A percentile compares a stretch with the other conserved stretches of the same genome.
Evolutionary conservation across 2,329 filamentous ascomycete species (phyloP).

Genomic region (Curvularia sp.): DNA sequence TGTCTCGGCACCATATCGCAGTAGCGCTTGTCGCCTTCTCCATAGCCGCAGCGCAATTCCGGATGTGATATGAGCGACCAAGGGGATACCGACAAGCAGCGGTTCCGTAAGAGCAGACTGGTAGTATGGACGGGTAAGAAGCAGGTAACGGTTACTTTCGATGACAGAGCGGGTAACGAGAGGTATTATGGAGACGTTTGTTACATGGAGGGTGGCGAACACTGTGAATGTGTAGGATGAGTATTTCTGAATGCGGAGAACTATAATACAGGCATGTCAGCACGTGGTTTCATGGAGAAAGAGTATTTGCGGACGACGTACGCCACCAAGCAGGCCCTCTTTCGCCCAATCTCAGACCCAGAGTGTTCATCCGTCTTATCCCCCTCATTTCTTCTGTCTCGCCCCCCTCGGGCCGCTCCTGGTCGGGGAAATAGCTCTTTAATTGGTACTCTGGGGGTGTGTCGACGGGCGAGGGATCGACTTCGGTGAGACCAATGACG

Average conservation of each 20-base stretch:
- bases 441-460: conserved; percentile 57
- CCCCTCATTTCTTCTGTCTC: conserved; percentile 20
- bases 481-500: conserved; percentile 71
- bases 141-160: conserved; percentile 80
- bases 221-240: conserved; percentile 71
- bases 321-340: conserved; percentile 78
- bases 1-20: conserved; percentile 76
- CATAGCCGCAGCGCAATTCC: conserved; percentile 80
- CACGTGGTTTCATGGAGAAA: neutral
- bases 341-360: conserved; percentile 65
- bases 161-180: conserved; percentile 59
- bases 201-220: conserved; percentile 53
- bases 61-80: conserved; percentile 76
- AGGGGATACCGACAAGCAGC: conserved; percentile 76
- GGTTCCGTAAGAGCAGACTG: conserved; percentile 80
- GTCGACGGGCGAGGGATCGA: conserved; percentile 84
- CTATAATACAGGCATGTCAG: conserved; percentile 51
- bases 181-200: conserved; percentile 56
- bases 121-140: conserved; percentile 91
- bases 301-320: conserved; percentile 52
- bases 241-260: conserved; percentile 82
- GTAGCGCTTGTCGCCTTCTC: conserved; percentile 72
- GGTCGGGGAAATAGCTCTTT: conserved; percentile 54
- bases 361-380: conserved; percentile 39
- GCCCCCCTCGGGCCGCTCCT: conserved; percentile 14